Evolutionary conservation across 805 yeast species (phyloP), one percentile per base, ranked within the genome.

Genomic region (Wickerhamiella hasegawae): DNA sequence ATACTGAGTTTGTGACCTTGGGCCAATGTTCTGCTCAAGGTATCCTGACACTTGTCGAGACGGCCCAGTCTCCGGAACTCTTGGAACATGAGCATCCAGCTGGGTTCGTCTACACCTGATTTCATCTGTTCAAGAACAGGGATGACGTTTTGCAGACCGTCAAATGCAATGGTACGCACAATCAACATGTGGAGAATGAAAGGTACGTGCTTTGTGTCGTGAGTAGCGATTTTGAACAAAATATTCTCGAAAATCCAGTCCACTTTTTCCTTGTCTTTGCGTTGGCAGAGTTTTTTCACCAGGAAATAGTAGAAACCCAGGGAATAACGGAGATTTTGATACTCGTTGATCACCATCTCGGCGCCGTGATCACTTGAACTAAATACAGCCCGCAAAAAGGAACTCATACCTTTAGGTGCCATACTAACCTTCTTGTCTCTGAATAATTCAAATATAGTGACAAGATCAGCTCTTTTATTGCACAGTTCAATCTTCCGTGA

Each of bases 51-150:
- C 31, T 50, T 49, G 15, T 35, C 47, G 4, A 47, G 49, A 10
- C 44, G 40, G 6, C 53, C 53, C 16, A 41, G 29, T 5, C 42
- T 30, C 3, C 57, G 38, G 27, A 53, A 53, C 18, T 48, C 45
- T 22, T 46, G 45, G 35, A 52, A 45, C 3, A 54, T 30, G 10
- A 35, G 33, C 36, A 36, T 31, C 52, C 45, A 47, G 5, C 41
- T 41, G 1, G 44, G 43, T 24, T 42, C 44, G 11, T 46, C 27
- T 3, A 49, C 49, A 9, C 37, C 34, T 3, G 46, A 37, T 3
- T 41, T 28, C 42, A 44, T 41, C 5, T 42, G 31, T 4, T 44
- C 45, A 14, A 46, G 45, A 8, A 51, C 40, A 2, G 39, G 34
- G 4, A 45, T 41, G 1, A 51, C 45, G 3, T 47, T 42, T 12